phyloP scores from a whole-genome alignment of 148 eudicot species.

The Vaccinium myrtillus region DNA sequence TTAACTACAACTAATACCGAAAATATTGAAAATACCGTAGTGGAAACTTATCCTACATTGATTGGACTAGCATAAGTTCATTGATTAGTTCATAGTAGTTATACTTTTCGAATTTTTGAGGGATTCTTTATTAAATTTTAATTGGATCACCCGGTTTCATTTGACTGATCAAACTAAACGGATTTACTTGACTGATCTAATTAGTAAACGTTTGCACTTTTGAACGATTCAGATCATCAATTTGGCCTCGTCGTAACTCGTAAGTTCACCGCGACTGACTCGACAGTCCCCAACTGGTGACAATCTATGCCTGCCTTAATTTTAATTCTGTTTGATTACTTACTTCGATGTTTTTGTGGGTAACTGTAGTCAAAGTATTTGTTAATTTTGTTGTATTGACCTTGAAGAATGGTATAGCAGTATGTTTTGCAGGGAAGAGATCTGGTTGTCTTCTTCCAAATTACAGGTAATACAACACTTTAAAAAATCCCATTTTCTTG shows the following conservation, averaged over 20 bases:
- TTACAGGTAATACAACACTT: conserved; percentile 5
- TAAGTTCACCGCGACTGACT: background rate
- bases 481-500: background rate
- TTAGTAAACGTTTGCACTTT: background rate
- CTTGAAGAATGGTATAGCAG: conserved; percentile 5
- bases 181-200: no score
- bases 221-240: background rate
- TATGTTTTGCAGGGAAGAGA: background rate
- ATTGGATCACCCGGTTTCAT: background rate
- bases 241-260: background rate
- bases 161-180: background rate
- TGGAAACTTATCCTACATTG: background rate
- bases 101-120: background rate
- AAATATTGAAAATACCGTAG: no score
- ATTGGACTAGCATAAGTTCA: no score
- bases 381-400: background rate
- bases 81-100: background rate
- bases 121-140: no score
- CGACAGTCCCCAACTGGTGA: background rate
- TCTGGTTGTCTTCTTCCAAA: conserved; percentile 18
- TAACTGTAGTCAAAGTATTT: background rate
- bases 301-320: background rate
- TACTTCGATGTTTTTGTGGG: background rate
- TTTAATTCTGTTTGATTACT: background rate
- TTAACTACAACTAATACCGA: no score